phyloP scores from a whole-genome alignment of 1,139 yeast genomes.

The Suhomyces terraborum region DNA sequence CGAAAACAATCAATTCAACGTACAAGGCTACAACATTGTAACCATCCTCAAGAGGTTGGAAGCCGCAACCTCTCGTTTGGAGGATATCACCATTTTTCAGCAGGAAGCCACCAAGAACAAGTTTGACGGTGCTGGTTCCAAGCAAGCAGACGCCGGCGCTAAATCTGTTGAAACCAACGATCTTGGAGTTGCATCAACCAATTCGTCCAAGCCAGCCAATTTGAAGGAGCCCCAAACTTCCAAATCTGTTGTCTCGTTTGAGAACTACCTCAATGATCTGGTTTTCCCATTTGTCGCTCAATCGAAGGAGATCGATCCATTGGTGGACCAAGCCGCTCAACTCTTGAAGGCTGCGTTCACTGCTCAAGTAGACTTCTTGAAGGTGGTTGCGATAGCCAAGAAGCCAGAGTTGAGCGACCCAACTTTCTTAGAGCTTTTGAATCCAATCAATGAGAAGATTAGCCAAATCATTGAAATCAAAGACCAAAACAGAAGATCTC shows the following conservation, averaged over 20 bases:
- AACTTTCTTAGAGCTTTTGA: slow-evolving; percentile 56
- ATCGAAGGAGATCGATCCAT: slow-evolving; percentile 62
- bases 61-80: slow-evolving; percentile 91
- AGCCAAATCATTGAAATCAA: slow-evolving; percentile 62
- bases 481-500: slow-evolving; percentile 72
- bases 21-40: slow-evolving; percentile 79
- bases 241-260: slow-evolving; percentile 54
- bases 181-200: slow-evolving; percentile 15
- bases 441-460: slow-evolving; percentile 68
- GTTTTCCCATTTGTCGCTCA: slow-evolving; percentile 62
- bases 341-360: slow-evolving; percentile 59
- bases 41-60: slow-evolving; percentile 83
- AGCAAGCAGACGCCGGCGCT: slow-evolving; percentile 15
- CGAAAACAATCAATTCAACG: slow-evolving; percentile 53
- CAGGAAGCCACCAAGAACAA: slow-evolving; percentile 43
- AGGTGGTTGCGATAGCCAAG: slow-evolving; percentile 58
- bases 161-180: neutral
- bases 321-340: slow-evolving; percentile 62
- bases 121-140: neutral
- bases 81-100: slow-evolving; percentile 82
- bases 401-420: slow-evolving; percentile 65
- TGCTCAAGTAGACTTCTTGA: slow-evolving; percentile 59
- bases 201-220: slow-evolving; percentile 16
- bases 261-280: slow-evolving; percentile 50
- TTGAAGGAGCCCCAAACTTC: slow-evolving; percentile 24